Percentiles rank a stretch among this genome's conserved stretches.
These are phyloP conservation scores for Diaporthe eres DNA, from an alignment of 2,329 filamentous ascomycete genomes.

Conservation along the genomic window DNA sequence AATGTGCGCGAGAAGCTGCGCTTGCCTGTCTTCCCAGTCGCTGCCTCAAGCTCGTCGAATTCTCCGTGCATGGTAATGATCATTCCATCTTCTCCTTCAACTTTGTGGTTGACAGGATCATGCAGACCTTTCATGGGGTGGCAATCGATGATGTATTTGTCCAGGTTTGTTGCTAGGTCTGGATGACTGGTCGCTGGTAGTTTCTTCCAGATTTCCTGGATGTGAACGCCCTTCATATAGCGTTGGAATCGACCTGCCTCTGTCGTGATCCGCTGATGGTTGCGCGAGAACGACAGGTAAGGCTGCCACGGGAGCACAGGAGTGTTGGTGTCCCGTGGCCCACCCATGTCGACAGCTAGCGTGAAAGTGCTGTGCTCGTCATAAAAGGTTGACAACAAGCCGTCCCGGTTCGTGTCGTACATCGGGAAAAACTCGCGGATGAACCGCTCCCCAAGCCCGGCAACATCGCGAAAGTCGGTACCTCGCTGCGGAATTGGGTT, in stretches of 20 bases:
- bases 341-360: constrained; percentile 76
- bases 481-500: constrained; percentile 73
- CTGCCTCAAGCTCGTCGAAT: constrained; percentile 79
- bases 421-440: constrained; percentile 79
- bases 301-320: constrained; percentile 74
- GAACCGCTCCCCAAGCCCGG: constrained; percentile 81
- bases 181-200: constrained; percentile 84
- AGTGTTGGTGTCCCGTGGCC: constrained; percentile 59
- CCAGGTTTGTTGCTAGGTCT: constrained; percentile 73
- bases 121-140: constrained; percentile 79
- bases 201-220: constrained; percentile 76
- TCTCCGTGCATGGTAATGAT: constrained; percentile 86
- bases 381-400: constrained; percentile 77
- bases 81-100: constrained; percentile 80
- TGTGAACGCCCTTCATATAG: constrained; percentile 75
- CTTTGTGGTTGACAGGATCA: constrained; percentile 76
- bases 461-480: constrained; percentile 81
- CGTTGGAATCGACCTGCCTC: constrained; percentile 74
- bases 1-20: constrained; percentile 89
- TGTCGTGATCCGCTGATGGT: constrained; percentile 77
- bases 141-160: constrained; percentile 88
- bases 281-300: constrained; percentile 85
- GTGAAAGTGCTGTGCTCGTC: constrained; percentile 84
- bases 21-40: constrained; percentile 69
- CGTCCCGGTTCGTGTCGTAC: constrained; percentile 80